These are phyloP conservation scores for Termitomyces sp. DNA, from an alignment of 768 basidiomycete species.

Conservation along the genomic window DNA sequence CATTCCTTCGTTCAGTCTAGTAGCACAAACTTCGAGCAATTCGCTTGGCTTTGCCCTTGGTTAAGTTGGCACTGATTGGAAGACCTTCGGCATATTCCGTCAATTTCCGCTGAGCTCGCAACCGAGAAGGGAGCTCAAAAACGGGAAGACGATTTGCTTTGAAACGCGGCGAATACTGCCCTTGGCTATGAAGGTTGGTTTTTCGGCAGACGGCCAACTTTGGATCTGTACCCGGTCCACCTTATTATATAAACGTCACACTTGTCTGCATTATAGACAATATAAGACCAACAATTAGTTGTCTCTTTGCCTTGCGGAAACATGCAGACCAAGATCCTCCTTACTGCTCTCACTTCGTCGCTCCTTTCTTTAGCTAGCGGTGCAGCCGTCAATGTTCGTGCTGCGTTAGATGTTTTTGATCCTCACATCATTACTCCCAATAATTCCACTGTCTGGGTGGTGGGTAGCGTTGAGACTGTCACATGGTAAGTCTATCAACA, in stretches of 20 bases:
- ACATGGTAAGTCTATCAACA: constrained; percentile 19
- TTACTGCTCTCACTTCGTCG: constrained; percentile 17
- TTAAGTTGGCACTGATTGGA: too few species aligned
- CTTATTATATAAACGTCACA: background rate
- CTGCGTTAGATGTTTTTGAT: constrained; percentile 20
- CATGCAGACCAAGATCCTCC: constrained; percentile 11
- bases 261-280: background rate
- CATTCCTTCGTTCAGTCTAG: background rate
- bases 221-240: background rate
- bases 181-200: background rate
- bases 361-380: constrained; percentile 15
- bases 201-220: background rate
- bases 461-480: constrained; percentile 19
- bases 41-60: too few species aligned
- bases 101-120: too few species aligned
- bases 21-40: too few species aligned
- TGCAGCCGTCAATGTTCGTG: constrained; percentile 12
- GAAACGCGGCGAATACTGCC: background rate
- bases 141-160: background rate
- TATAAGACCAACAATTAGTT: background rate
- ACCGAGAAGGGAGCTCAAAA: too few species aligned
- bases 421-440: constrained; percentile 24
- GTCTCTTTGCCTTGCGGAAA: background rate
- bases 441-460: constrained; percentile 19
- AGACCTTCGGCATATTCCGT: too few species aligned